Evolutionary conservation across 768 basidiomycete genomes (phyloP), one percentile per base, ranked within the genome.

Genomic region (Pleurotus ostreatus): DNA sequence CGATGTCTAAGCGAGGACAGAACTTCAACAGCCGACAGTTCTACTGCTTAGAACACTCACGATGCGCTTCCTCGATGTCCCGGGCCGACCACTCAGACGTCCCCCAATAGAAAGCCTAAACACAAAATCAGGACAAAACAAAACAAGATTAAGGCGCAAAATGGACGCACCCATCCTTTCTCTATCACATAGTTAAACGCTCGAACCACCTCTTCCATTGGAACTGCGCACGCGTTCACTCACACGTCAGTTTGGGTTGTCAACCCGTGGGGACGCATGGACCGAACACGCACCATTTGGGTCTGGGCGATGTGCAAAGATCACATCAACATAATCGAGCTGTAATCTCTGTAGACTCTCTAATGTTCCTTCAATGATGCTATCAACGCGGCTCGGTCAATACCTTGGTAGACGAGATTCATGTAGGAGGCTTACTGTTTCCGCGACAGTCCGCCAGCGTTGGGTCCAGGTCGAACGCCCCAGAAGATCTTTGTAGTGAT

Each of bases 401-500:
- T 9, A 47, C 20, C 34, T 34, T 37, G 16, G 16, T 22, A 56
- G 11, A 30, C 20, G 3, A 20, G 41, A 5, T 15, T 11, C 18
- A 23, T 18, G 15, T n/a, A 49, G 16, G 49, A 34, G 5, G 73
- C 81, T 55, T 59, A 84, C 83, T 85, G 83, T 62, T 85, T 84
- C 46, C 81, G 71, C 2, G 81, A 82, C 8, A 84, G 68, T 20
- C 83, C 84, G 51, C 67, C 68, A 59, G 75, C 78, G 61, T 88
- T 87, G 0, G 79, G 84, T 44, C 83, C 86, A 22, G 67, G 65
- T 54, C 81, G 71, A 3, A 79, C 71, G 5, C 91, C 91, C 78
- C 87, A 92, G 77, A 83, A 92, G 40, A 92, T 58, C 68, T 92
- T 92, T 56, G 91, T 93, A n/a, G 85, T 82, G 63, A 93, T 75